Percentiles rank a stretch among this genome's conserved stretches.
Evolutionary conservation across 208 protist species (phyloP).

Genomic region (Novymonas esmeraldas): DNA sequence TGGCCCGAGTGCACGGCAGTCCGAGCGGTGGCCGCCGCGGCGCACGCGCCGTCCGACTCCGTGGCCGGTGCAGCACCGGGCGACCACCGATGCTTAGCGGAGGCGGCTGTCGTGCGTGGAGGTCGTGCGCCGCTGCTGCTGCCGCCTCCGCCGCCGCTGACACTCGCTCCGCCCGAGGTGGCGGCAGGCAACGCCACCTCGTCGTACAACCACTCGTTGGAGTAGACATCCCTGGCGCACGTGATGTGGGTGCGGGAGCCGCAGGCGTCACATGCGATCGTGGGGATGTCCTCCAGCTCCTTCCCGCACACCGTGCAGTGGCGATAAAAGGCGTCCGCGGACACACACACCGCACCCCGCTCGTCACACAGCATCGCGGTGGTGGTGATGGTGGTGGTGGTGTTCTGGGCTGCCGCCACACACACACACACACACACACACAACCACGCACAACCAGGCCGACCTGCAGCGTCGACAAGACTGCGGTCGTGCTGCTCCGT

Average conservation of each 20-base stretch:
- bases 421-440: not conserved
- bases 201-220: slow-evolving; percentile 18
- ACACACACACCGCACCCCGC: too few relatives aligned
- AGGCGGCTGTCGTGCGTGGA: not conserved
- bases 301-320: slow-evolving; percentile 59
- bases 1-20: not conserved
- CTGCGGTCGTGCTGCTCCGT: too few relatives aligned
- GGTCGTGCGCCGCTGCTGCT: not conserved
- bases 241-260: slow-evolving; percentile 46
- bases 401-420: not conserved
- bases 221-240: slow-evolving; percentile 47
- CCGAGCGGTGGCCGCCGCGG: not conserved
- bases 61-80: too few relatives aligned
- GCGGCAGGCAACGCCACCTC: too few relatives aligned
- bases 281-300: slow-evolving; percentile 16
- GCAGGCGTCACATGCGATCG: slow-evolving; percentile 42
- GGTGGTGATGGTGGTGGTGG: not conserved
- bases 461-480: too few relatives aligned
- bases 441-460: too few relatives aligned
- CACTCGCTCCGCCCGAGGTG: too few relatives aligned
- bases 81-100: too few relatives aligned
- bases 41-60: too few relatives aligned
- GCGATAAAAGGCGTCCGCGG: slow-evolving; percentile 38
- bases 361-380: too few relatives aligned
- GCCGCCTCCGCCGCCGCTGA: too few relatives aligned